Base-by-base conservation (phyloP, 352 stramenopile genomes). In the Phytophthora agathidicida region DNA sequence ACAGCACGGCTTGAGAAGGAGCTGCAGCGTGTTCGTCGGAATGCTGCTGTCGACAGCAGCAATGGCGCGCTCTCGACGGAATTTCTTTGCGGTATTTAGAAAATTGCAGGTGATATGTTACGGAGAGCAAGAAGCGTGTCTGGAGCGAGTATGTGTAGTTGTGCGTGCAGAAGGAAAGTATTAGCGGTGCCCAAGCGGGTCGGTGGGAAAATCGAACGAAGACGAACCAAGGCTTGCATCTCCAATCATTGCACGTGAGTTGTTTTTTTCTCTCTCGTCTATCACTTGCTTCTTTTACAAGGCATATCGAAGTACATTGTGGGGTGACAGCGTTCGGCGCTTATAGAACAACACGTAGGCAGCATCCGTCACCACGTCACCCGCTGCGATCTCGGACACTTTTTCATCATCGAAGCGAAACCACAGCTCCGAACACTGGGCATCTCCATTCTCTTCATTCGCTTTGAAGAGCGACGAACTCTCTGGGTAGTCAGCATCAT, bases 331-430 rank as follows among this genome's bases (percentile, higher is more conserved):
- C 19, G 71, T 78, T 22, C 83, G 79, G n/a, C 86, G 84, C 49
- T 93, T 91, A 75, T 97, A 98, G 46, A 97, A 98, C 17, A 98
- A 74, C 11, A 97, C 87, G 68, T 98, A 98, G 7, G 89, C 88
- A 5, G 86, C 83, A 53, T 93, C 83, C n/a, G 84, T 88, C 23
- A 90, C 65, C 2, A 96, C 82, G 43, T 95, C 83, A 2, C 56
- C 71, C 7, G 71, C 44, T 7, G 86, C 79, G 26, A 95, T 86
- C 55, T 95, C 86, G 0, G 79, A 71, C 4, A 92, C 85, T 23
- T 87, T 88, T 28, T 93, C 83, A 53, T 96, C 86, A 56, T 96
- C 85, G 39, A 91, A 96, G 50, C 84, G 79, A 54, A 88, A 83
- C 86, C 86, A 96, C 3, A 91, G 42, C 39, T 93, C 76, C 23